A percentile compares a stretch with the other conserved stretches of the same genome.
phyloP scores from a whole-genome alignment of 2,329 filamentous ascomycete species.

The Aspergillus spinulosporus region DNA sequence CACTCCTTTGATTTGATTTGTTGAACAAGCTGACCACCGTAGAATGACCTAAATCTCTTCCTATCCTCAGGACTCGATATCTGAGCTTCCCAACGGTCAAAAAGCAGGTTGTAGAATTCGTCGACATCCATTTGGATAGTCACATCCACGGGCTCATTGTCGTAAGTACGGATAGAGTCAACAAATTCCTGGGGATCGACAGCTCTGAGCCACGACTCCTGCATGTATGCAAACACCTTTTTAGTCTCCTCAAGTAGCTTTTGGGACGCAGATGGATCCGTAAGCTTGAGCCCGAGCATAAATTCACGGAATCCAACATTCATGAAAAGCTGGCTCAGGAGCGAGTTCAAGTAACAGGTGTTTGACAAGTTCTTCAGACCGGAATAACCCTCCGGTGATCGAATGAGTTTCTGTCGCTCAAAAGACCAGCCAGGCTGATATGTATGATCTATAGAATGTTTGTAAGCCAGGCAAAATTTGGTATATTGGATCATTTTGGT shows the following conservation, averaged over 20 bases:
- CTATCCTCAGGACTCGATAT: conserved; percentile 68
- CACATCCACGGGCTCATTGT: conserved; percentile 79
- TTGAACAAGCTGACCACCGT: conserved; percentile 86
- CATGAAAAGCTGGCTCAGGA: conserved; percentile 95
- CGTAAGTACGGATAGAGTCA: conserved; percentile 75
- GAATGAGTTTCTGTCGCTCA: conserved; percentile 67
- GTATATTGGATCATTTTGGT: conserved; percentile 30
- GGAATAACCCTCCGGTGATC: conserved; percentile 77
- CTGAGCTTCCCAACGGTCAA: conserved; percentile 86
- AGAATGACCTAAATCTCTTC: conserved; percentile 75
- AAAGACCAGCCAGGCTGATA: conserved; percentile 64
- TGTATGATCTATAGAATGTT: conserved; percentile 52
- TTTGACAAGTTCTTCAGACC: conserved; percentile 91
- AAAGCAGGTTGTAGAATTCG: conserved; percentile 92
- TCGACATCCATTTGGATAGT: conserved; percentile 96
- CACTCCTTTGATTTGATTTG: conserved; percentile 96
- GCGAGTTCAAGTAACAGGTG: conserved; percentile 95
- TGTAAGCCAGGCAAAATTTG: conserved; percentile 25
- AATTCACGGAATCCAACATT: conserved; percentile 84
- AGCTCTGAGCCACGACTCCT: conserved; percentile 72
- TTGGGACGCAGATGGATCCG: conserved; percentile 59
- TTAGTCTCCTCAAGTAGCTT: conserved; percentile 75
- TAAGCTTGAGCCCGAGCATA: conserved; percentile 66
- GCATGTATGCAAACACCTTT: conserved; percentile 79
- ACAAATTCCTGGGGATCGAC: conserved; percentile 74